These are phyloP conservation scores for Aspergillus sclerotialis DNA, from an alignment of 2,329 filamentous ascomycete genomes.

Conservation along the genomic window DNA sequence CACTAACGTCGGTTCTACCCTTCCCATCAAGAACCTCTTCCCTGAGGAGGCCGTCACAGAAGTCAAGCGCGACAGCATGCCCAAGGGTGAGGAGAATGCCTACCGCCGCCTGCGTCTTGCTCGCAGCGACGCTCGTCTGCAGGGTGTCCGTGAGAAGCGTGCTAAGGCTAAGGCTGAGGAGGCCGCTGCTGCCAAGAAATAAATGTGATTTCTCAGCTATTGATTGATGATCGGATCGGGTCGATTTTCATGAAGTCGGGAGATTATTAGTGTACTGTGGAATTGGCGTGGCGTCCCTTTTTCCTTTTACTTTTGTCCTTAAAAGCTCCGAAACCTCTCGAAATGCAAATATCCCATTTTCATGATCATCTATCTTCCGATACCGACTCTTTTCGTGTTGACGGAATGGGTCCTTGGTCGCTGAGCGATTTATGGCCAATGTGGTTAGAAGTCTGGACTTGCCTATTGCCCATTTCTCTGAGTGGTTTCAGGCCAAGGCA, in stretches of 20 bases:
- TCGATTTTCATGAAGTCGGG: constrained; percentile 26
- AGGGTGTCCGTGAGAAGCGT: constrained; percentile 88
- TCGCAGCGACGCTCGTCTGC: constrained; percentile 73
- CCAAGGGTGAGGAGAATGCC: constrained; percentile 74
- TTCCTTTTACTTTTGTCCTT: constrained; percentile 25
- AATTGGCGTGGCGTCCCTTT: constrained; percentile 29
- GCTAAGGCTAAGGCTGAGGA: constrained; percentile 72
- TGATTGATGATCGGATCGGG: constrained; percentile 32
- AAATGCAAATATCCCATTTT: constrained; percentile 31
- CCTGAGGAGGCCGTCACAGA: constrained; percentile 56
- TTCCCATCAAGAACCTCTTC: constrained; percentile 65
- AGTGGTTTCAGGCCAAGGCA: too few relatives aligned
- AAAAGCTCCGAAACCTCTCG: constrained; percentile 28
- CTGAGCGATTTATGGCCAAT: constrained; percentile 1
- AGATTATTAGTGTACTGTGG: constrained; percentile 29
- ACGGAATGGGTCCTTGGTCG: too few relatives aligned
- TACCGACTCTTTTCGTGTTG: too few relatives aligned
- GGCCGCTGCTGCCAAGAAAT: constrained; percentile 50
- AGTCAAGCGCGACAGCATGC: constrained; percentile 76
- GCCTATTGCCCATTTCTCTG: too few relatives aligned
- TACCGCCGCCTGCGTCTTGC: constrained; percentile 79
- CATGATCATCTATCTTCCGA: constrained; percentile 5
- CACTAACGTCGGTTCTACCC: constrained; percentile 49
- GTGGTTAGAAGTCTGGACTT: too few relatives aligned
- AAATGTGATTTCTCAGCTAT: constrained; percentile 37